A percentile compares a stretch with the other conserved stretches of the same genome.
Evolutionary conservation across 345 rosid genomes (phyloP).

Genomic region (Psidium friedrichsthalianum): DNA sequence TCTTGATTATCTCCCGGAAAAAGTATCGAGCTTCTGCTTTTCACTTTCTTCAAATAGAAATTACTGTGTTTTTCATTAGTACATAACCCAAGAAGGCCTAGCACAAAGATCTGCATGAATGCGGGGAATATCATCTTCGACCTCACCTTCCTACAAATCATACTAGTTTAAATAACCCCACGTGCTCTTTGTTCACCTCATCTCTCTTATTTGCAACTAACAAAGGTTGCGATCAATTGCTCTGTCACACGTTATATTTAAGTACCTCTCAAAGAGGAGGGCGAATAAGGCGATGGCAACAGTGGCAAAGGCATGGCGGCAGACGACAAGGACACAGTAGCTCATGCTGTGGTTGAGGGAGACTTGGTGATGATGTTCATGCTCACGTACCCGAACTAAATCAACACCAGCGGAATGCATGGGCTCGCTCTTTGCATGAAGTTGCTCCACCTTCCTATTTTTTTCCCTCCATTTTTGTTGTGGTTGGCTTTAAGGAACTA

Average conservation of each 20-base stretch:
- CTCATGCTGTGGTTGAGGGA: constrained; percentile 74
- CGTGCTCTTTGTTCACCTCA: not conserved
- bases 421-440: constrained; percentile 55
- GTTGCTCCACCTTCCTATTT: constrained; percentile 18
- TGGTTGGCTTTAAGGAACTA: not conserved
- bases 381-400: constrained; percentile 88
- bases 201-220: not conserved
- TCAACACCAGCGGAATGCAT: constrained; percentile 70
- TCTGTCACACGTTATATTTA: not conserved
- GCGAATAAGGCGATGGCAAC: constrained; percentile 53
- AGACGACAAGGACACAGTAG: constrained; percentile 61
- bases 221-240: not conserved
- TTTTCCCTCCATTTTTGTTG: constrained; percentile 35
- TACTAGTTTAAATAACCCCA: no score
- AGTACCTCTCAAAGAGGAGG: constrained; percentile 46
- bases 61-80: not conserved
- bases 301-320: constrained; percentile 59
- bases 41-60: no score
- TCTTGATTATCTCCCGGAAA: no score
- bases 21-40: no score
- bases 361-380: constrained; percentile 81
- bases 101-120: constrained; percentile 66
- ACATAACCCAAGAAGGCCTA: constrained; percentile 86
- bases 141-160: constrained; percentile 48
- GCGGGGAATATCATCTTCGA: constrained; percentile 63